Base-by-base conservation (phyloP, 2,329 filamentous ascomycete species). In the Cladosporium sp. region DNA sequence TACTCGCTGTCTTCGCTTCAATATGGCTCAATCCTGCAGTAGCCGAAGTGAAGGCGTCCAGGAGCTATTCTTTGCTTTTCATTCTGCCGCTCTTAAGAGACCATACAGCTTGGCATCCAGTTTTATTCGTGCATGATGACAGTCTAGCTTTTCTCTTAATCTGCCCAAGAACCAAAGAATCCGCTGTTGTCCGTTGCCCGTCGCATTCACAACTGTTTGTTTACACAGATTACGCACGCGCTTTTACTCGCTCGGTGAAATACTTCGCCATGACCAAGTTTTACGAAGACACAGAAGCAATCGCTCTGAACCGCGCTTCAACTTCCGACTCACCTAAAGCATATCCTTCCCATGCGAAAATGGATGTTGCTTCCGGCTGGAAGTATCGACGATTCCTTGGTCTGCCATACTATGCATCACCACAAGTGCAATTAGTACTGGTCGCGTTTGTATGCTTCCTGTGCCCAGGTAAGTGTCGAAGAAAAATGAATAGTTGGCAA, bases 381-480 rank as follows among this genome's bases (percentile, higher is more conserved):
- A 79, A 74, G 67, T 81, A 81, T 70, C 74, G 70, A 67, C 76
- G 67, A 61, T 59, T 80, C 51, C 69, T 75, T 25, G 72, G 73
- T 50, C 62, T 80, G 43, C 77, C 78, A 37, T 79, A 75, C 73
- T 80, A 78, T 68, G 79, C 79, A 58, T 79, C 76, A 51, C 79
- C 79, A n/a, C 72, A 76, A 20, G 67, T 74, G 4, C 79, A 81
- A 68, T 72, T 81, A 36, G 61, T 79, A 49, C 73, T 82, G 40
- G 78, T 81, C 25, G 76, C 78, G 28, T 74, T 81, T 45, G 78
- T 81, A 50, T 81, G 79, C 72, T 82, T 82, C 73, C 66, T 81
- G 67, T 82, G 79, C 63, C 79, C 79, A 51, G 79, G 70, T 73
- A 63, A 59, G 67, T 57, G 4, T 25, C 1, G 11, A 17, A 12